Base-by-base conservation (phyloP, 192 early-diverging fungal species). In the Backusella circina region DNA sequence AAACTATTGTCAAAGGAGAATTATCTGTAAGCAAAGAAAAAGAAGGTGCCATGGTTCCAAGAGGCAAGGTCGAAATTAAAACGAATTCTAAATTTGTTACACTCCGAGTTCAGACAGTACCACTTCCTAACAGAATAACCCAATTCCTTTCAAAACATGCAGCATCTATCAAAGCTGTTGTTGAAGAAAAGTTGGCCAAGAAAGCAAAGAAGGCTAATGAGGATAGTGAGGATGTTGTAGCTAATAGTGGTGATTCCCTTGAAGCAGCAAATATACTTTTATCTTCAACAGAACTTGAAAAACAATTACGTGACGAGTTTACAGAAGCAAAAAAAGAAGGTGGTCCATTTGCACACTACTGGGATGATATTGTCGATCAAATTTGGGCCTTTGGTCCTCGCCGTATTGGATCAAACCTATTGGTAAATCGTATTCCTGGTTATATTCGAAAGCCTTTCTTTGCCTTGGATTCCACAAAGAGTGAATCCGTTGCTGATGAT, bases 341-440 rank as follows among this genome's bases (percentile, higher is more conserved):
- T 9, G 84, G 72, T 28, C 73, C 72, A n/a, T 75, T 78, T 64
- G 66, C 76, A 35, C 33, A 73, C 3, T 67, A 86, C 28, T 86
- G 85, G 75, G 84, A 91, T 41, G 83, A 79, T 38, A 70, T 90
- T 54, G 77, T 88, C 8, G 82, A 86, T 21, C 80, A 86, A n/a
- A 86, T 96, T 18, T 90, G 94, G 91, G 86, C 93, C 0, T 94
- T 95, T 83, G 95, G 95, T 54, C 94, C 95, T 13, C 91, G 91
- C 72, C 88, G 91, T 7, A 82, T 90, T 31, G 95, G 95, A 10
- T 89, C 93, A 8, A 96, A 96, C 70, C 28, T 96, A 47, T 83
- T 96, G 31, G 77, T 95, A 41, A 95, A 94, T 72, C 83, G 83
- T 36, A 79, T 93, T 21, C 65, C 79, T 15, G 89, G 85, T 8